Conservation (phyloP, 1,284 basidiomycete genomes). For the Ustilago xerochloae region DNA sequence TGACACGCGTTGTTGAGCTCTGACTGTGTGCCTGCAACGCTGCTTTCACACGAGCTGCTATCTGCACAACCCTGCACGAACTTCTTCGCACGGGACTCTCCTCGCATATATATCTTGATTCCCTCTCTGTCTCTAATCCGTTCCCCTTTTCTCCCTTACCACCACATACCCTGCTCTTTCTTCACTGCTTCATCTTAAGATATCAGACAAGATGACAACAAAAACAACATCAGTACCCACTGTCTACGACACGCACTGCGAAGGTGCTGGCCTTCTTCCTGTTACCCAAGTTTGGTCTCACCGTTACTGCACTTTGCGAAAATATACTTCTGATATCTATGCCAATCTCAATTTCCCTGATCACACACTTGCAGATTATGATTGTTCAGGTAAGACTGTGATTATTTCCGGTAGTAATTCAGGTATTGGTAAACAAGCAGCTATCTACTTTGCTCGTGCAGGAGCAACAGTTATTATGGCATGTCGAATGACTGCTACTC, state of each 20-base stretch:
- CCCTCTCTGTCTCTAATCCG: no score
- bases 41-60: no score
- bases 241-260: slow-evolving; percentile 57
- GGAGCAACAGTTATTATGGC: slow-evolving; percentile 58
- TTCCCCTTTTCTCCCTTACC: no score
- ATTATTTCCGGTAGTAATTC: slow-evolving; percentile 55
- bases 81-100: no score
- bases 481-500: slow-evolving; percentile 50
- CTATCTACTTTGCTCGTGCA: slow-evolving; percentile 42
- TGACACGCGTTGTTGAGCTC: no score
- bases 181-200: background rate
- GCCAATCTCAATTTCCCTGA: slow-evolving; percentile 19
- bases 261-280: slow-evolving; percentile 50
- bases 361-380: slow-evolving; percentile 13
- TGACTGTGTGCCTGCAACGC: no score
- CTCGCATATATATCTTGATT: no score
- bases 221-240: slow-evolving; percentile 17
- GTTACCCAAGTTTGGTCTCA: slow-evolving; percentile 39
- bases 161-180: background rate
- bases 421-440: slow-evolving; percentile 58
- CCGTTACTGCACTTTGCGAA: slow-evolving; percentile 26
- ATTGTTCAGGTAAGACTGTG: slow-evolving; percentile 52
- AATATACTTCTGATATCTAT: slow-evolving; percentile 28
- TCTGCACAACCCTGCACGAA: no score
- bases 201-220: background rate